Percentiles rank a stretch among this genome's conserved stretches.
Evolutionary conservation across 1,284 basidiomycete species (phyloP).

Genomic region (Cryptococcus jaspeensis): DNA sequence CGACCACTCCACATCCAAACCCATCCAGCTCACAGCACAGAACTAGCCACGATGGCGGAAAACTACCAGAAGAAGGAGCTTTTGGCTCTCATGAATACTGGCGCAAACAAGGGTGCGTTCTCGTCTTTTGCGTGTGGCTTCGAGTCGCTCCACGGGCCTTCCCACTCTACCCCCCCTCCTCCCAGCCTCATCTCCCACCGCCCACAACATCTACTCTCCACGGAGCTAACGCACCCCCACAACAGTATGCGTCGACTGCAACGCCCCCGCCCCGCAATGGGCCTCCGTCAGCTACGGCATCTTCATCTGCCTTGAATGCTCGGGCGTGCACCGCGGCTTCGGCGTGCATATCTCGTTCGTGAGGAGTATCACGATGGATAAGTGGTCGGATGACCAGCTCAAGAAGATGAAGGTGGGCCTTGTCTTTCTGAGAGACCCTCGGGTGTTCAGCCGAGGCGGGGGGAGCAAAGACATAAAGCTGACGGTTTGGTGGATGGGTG

Average conservation of each 20-base stretch:
- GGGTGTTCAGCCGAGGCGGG: no score
- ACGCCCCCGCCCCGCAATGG: slow-evolving; percentile 86
- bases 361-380: slow-evolving; percentile 90
- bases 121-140: no score
- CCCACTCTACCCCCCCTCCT: no score
- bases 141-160: no score
- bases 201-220: not conserved
- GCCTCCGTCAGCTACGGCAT: slow-evolving; percentile 66
- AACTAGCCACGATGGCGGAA: slow-evolving; percentile 62
- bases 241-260: slow-evolving; percentile 72
- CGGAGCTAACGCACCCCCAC: not conserved
- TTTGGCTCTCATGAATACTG: slow-evolving; percentile 69
- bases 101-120: slow-evolving; percentile 65
- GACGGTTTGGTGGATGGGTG: no score
- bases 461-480: no score
- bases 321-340: slow-evolving; percentile 73
- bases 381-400: slow-evolving; percentile 88
- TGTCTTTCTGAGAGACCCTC: not conserved
- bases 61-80: slow-evolving; percentile 60
- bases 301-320: slow-evolving; percentile 88
- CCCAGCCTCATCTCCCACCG: not conserved
- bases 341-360: slow-evolving; percentile 67
- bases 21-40: no score
- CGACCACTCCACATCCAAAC: no score
- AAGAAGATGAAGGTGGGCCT: slow-evolving; percentile 76